Evolutionary conservation across 768 basidiomycete genomes (phyloP).

Genomic region (Serendipita sp.): DNA sequence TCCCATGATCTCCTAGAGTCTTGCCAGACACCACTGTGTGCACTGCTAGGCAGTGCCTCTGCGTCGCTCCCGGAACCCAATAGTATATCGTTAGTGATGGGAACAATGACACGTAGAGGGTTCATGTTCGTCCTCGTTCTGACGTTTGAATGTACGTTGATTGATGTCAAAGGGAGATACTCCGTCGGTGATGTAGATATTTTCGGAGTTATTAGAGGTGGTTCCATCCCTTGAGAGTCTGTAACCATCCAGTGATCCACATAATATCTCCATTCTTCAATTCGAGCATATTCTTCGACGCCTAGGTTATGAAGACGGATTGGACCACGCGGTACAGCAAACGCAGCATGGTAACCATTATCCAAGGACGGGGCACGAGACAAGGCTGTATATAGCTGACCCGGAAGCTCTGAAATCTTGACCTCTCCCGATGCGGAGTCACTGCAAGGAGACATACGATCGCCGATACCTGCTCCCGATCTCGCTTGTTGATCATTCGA

Average conservation of each 20-base stretch:
- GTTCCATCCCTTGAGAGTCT: neutral
- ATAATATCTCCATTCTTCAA: neutral
- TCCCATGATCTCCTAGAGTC: neutral
- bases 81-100: too few species aligned
- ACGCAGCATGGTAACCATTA: neutral
- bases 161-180: too few species aligned
- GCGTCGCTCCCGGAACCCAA: neutral
- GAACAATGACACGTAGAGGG: too few species aligned
- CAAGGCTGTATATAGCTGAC: neutral
- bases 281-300: neutral
- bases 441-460: too few species aligned
- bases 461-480: too few species aligned
- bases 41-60: neutral
- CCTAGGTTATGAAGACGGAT: neutral
- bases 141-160: too few species aligned
- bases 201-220: neutral
- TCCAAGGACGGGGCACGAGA: neutral
- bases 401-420: neutral
- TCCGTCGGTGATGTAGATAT: too few species aligned
- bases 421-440: neutral
- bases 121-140: too few species aligned
- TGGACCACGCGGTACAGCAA: neutral
- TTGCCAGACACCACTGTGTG: neutral
- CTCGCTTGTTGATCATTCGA: too few species aligned
- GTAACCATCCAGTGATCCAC: neutral